Evolutionary conservation across 768 basidiomycete species (phyloP).

Genomic region (Cytidiella melzeri): DNA sequence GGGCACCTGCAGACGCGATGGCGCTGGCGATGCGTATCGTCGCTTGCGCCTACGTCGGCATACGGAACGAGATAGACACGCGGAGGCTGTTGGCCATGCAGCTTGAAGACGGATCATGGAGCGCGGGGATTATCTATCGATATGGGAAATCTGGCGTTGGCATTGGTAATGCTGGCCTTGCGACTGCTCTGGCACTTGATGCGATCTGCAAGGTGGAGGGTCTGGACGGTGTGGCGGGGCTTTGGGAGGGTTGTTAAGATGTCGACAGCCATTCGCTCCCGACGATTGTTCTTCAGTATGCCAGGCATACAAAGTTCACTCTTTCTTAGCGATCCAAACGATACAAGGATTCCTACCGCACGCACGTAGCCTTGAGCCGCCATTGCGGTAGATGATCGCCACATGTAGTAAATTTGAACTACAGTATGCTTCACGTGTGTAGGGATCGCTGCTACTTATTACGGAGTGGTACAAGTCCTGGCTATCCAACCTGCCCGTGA

Average conservation of each 20-base stretch:
- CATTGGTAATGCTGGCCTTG: slow-evolving; percentile 35
- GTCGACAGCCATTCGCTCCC: too few species aligned
- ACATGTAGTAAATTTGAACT: not conserved
- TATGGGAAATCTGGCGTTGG: slow-evolving; percentile 41
- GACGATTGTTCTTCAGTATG: too few species aligned
- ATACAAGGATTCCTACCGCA: too few species aligned
- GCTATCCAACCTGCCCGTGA: slow-evolving; percentile 59
- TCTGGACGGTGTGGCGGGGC: too few species aligned
- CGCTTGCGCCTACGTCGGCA: slow-evolving; percentile 35
- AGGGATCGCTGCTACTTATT: slow-evolving; percentile 61
- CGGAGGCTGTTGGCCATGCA: slow-evolving; percentile 40
- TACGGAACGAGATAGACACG: slow-evolving; percentile 38
- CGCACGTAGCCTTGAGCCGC: too few species aligned
- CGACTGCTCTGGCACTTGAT: not conserved
- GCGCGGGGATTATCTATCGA: slow-evolving; percentile 50
- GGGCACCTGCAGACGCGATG: slow-evolving; percentile 44
- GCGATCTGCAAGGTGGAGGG: not conserved
- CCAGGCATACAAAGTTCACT: too few species aligned
- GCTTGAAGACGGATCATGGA: slow-evolving; percentile 51
- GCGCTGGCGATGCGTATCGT: slow-evolving; percentile 53
- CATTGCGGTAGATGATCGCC: too few species aligned
- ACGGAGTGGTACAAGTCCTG: slow-evolving; percentile 42
- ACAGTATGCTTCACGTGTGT: not conserved
- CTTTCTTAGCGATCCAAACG: too few species aligned
- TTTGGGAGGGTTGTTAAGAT: too few species aligned